These are phyloP conservation scores for Chlorella vulgaris DNA, from an alignment of 139 green algal species.

Conservation along the genomic window DNA sequence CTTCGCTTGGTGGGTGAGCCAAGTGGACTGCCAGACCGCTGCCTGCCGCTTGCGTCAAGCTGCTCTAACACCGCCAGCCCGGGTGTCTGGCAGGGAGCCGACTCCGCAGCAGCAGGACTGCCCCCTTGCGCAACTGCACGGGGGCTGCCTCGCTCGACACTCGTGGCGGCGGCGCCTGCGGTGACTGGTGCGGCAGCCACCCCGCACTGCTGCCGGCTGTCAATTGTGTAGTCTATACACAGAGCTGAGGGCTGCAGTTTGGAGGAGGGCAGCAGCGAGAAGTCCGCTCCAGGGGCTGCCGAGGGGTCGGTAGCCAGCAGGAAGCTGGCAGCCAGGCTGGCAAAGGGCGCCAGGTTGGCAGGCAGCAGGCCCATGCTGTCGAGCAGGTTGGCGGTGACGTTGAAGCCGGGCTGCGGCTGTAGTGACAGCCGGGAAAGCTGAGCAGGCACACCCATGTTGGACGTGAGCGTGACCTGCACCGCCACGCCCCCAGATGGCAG, in stretches of 20 bases:
- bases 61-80: background rate
- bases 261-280: background rate
- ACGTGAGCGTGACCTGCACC: constrained; percentile 40
- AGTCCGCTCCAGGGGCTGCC: background rate
- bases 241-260: constrained; percentile 35
- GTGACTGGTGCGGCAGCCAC: background rate
- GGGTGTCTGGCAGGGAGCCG: background rate
- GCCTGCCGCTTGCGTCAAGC: background rate
- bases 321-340: constrained; percentile 21
- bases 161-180: background rate
- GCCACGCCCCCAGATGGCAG: constrained; percentile 17
- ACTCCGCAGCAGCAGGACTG: background rate
- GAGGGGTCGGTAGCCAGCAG: constrained; percentile 17
- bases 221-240: constrained; percentile 28
- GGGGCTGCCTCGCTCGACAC: too few relatives aligned
- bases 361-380: constrained; percentile 29
- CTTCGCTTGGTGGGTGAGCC: background rate
- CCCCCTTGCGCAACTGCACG: too few relatives aligned
- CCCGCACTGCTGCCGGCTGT: constrained; percentile 33
- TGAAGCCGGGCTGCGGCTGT: constrained; percentile 37
- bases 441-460: constrained; percentile 32
- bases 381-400: constrained; percentile 2
- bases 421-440: constrained; percentile 7
- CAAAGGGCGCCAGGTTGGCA: background rate
- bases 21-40: background rate